Percentiles rank a stretch among this genome's conserved stretches.
phyloP scores from a whole-genome alignment of 441 rosid genomes.

The Kokia cookei region DNA sequence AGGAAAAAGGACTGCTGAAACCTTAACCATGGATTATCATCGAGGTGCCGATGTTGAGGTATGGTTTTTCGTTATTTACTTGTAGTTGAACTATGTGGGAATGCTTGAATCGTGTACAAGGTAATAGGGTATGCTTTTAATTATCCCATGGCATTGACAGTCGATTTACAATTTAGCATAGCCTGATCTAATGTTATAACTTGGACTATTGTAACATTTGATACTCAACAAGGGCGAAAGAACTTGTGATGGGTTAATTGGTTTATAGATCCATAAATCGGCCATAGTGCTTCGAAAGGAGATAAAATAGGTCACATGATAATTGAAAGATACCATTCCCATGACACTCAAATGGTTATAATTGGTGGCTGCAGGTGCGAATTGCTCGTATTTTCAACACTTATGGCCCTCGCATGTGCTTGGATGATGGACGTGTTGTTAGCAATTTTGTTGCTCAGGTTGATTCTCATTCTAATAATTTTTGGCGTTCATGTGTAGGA shows the following conservation, averaged over 20 bases:
- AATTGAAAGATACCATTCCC: not conserved
- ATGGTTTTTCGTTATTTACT: conserved; percentile 12
- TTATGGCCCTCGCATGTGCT: conserved; percentile 97
- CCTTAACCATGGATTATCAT: conserved; percentile 89
- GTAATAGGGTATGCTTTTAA: not conserved
- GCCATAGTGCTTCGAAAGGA: not conserved
- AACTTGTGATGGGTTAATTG: not conserved
- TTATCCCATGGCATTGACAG: not conserved
- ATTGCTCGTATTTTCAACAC: conserved; percentile 97
- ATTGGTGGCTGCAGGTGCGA: conserved; percentile 57
- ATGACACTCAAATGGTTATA: not conserved
- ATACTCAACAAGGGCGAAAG: not conserved
- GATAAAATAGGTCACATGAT: not conserved
- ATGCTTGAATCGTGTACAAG: not conserved
- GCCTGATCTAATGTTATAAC: not conserved
- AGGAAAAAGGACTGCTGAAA: conserved; percentile 93
- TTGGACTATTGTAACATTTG: not conserved
- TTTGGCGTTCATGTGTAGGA: not conserved
- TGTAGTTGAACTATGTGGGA: not conserved
- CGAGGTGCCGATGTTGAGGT: conserved; percentile 93
- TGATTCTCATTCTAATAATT: conserved; percentile 11
- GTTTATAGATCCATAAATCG: not conserved
- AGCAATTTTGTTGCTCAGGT: conserved; percentile 99
- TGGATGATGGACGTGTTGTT: conserved; percentile 99
- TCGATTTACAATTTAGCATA: not conserved